Conservation (phyloP, 768 basidiomycete species). For the Macrocybe gigantea region DNA sequence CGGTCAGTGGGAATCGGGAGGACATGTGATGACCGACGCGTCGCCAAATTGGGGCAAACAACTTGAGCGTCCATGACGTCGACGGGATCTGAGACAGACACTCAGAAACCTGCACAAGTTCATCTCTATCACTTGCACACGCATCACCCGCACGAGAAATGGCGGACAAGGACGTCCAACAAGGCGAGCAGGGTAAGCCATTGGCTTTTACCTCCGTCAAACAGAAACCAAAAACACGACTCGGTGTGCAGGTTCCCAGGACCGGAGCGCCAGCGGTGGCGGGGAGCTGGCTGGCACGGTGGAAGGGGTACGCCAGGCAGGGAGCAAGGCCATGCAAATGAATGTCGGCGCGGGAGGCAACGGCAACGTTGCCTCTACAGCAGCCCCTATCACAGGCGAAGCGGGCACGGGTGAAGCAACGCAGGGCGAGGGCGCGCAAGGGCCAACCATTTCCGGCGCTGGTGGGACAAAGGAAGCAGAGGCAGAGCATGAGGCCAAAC, state of each 20-base stretch:
- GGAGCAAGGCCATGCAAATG: constrained; percentile 18
- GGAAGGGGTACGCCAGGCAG: constrained; percentile 22
- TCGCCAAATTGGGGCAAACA: no score
- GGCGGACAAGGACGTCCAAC: constrained; percentile 17
- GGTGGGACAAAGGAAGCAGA: constrained; percentile 13
- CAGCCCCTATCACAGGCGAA: constrained; percentile 9
- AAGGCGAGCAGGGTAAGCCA: constrained; percentile 21
- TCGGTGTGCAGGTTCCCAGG: constrained; percentile 16
- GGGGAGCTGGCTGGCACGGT: constrained; percentile 17
- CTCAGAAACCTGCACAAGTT: background rate
- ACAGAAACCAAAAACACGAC: background rate
- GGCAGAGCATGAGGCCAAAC: constrained; percentile 16
- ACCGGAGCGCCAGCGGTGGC: constrained; percentile 11
- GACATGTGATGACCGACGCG: no score
- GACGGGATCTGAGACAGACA: no score
- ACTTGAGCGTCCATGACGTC: no score
- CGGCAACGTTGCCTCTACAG: constrained; percentile 1
- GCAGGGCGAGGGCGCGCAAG: no score
- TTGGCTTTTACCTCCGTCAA: background rate
- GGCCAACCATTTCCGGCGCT: no score
- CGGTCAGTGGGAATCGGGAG: no score
- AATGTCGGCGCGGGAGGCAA: constrained; percentile 19
- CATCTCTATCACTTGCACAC: background rate
- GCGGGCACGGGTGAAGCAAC: no score
- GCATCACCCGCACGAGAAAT: constrained; percentile 5